Conservation (phyloP, 441 rosid species). For the Corymbia calophylla region DNA sequence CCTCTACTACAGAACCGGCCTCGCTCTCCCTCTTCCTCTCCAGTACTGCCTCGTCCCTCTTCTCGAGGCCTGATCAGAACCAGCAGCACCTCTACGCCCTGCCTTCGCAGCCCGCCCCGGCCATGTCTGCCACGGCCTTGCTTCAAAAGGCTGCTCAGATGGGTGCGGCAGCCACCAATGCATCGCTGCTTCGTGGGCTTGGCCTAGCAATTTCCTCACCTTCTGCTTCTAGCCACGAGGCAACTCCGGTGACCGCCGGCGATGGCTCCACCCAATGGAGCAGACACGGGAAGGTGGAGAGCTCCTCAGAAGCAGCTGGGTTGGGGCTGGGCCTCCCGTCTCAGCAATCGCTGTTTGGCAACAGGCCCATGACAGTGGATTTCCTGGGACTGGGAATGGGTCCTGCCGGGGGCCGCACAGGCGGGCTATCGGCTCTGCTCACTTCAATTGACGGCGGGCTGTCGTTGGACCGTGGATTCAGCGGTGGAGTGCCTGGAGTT, state of each 20-base stretch:
- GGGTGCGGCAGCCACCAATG: conserved; percentile 65
- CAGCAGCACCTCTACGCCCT: conserved; percentile 16
- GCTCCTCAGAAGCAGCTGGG: conserved; percentile 21
- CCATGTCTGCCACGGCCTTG: conserved; percentile 92
- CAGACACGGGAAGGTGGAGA: conserved; percentile 22
- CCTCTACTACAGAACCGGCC: conserved; percentile 31
- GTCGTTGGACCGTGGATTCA: conserved; percentile 34
- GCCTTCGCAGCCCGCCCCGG: conserved; percentile 28
- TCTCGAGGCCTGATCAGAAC: conserved; percentile 20
- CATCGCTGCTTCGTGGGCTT: conserved; percentile 56
- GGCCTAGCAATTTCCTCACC: conserved; percentile 46
- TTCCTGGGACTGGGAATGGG: conserved; percentile 80
- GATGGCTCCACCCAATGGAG: not conserved
- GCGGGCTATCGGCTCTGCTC: conserved; percentile 42
- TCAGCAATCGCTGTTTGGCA: conserved; percentile 41
- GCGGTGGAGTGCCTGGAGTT: conserved; percentile 14
- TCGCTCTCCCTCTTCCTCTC: conserved; percentile 54
- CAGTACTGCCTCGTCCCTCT: conserved; percentile 28
- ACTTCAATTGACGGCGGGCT: not conserved
- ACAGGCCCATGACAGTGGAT: conserved; percentile 71
- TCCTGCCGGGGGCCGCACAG: conserved; percentile 19
- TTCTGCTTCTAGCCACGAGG: not conserved
- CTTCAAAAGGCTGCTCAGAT: conserved; percentile 90
- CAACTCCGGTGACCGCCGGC: not conserved
- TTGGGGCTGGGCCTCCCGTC: conserved; percentile 50